Percentiles rank a stretch among this genome's conserved stretches.
phyloP scores from a whole-genome alignment of 306 rosid genomes.

The Adenanthera pavonina region DNA sequence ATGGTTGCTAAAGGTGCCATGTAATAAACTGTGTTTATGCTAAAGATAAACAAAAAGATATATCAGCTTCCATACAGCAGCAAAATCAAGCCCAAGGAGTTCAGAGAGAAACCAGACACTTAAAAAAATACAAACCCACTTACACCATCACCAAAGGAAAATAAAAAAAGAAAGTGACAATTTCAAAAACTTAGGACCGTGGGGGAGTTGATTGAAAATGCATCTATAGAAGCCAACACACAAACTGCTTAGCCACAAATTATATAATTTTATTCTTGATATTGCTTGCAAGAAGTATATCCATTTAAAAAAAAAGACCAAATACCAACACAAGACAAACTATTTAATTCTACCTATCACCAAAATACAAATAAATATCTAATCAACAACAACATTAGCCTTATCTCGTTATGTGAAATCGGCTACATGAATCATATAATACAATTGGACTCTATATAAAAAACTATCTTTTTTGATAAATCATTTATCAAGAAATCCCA shows the following conservation, averaged over 20 bases:
- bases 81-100: slow-evolving; percentile 28
- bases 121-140: not conserved
- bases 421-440: no score
- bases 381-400: not conserved
- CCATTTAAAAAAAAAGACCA: slow-evolving; percentile 16
- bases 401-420: no score
- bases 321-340: not conserved
- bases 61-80: slow-evolving; percentile 36
- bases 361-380: not conserved
- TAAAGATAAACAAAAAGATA: slow-evolving; percentile 42
- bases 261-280: slow-evolving; percentile 4
- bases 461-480: no score
- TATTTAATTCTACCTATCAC: not conserved
- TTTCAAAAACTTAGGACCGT: slow-evolving; percentile 6
- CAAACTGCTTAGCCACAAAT: slow-evolving; percentile 15
- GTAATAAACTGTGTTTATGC: slow-evolving; percentile 97
- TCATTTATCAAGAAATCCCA: not conserved
- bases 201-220: not conserved
- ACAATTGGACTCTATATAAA: no score
- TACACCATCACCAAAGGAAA: not conserved
- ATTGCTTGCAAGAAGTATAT: slow-evolving; percentile 10
- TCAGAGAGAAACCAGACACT: slow-evolving; percentile 18
- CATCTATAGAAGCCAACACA: slow-evolving; percentile 3
- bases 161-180: not conserved
- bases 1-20: slow-evolving; percentile 98